phyloP scores from a whole-genome alignment of 2,329 filamentous ascomycete species.

The Colletotrichum agaves region DNA sequence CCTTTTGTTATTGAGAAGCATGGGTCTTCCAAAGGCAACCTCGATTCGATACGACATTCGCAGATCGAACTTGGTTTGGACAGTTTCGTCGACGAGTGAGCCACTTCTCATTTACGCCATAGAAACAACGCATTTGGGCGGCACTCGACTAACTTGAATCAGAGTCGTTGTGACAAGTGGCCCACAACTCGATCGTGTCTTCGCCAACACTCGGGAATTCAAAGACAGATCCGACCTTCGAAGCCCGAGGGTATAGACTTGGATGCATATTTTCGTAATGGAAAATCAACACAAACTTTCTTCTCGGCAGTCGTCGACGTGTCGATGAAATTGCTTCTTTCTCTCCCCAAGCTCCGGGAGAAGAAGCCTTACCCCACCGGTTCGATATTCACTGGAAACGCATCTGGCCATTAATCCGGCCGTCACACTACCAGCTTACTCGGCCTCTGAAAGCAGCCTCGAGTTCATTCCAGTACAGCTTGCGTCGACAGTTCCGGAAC shows the following conservation, averaged over 20 bases:
- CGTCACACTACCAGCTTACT: slow-evolving; percentile 51
- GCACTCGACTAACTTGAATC: neutral
- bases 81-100: slow-evolving; percentile 10
- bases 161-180: slow-evolving; percentile 47
- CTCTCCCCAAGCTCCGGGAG: slow-evolving; percentile 42
- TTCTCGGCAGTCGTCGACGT: slow-evolving; percentile 43
- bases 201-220: slow-evolving; percentile 68
- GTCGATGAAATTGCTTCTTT: slow-evolving; percentile 44
- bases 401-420: slow-evolving; percentile 48
- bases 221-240: slow-evolving; percentile 56
- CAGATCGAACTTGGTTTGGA: slow-evolving; percentile 4
- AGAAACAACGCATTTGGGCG: neutral
- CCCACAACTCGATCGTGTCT: slow-evolving; percentile 64
- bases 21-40: slow-evolving; percentile 52
- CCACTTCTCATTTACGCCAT: neutral
- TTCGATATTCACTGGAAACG: slow-evolving; percentile 38
- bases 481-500: slow-evolving; percentile 47
- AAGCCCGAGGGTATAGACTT: slow-evolving; percentile 44
- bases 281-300: slow-evolving; percentile 45
- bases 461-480: slow-evolving; percentile 52
- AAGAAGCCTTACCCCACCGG: slow-evolving; percentile 33
- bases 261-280: slow-evolving; percentile 42
- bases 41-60: slow-evolving; percentile 3
- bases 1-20: slow-evolving; percentile 57
- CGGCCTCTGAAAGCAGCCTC: slow-evolving; percentile 57